These are phyloP conservation scores for Elsinoe australis DNA, from an alignment of 2,329 filamentous ascomycete species.

Conservation along the genomic window DNA sequence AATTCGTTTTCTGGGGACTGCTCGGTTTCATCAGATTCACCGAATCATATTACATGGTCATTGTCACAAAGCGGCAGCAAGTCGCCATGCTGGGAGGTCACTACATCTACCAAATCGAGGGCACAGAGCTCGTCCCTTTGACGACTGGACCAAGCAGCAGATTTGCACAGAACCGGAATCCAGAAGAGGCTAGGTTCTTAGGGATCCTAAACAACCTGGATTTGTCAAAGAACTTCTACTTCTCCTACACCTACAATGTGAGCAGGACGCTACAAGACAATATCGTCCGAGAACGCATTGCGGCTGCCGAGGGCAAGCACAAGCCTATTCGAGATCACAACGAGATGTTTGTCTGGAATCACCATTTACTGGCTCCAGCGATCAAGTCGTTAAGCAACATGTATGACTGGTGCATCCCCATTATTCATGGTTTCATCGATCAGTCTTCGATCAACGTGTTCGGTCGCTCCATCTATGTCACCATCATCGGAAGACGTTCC, in stretches of 20 bases:
- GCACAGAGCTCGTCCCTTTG: conserved; percentile 81
- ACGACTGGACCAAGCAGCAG: conserved; percentile 61
- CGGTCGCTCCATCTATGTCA: conserved; percentile 81
- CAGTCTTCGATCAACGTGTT: conserved; percentile 71
- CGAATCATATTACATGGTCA: conserved; percentile 90
- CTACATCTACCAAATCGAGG: conserved; percentile 91
- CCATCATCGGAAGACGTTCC: conserved; percentile 85
- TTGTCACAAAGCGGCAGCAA: conserved; percentile 92
- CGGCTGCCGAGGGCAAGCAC: conserved; percentile 56
- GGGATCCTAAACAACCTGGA: conserved; percentile 86
- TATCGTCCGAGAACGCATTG: conserved; percentile 69
- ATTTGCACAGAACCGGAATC: conserved; percentile 71
- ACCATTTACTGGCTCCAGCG: conserved; percentile 75
- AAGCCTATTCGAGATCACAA: conserved; percentile 61
- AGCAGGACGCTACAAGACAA: conserved; percentile 89
- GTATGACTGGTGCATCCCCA: conserved; percentile 91
- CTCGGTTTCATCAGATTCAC: conserved; percentile 95
- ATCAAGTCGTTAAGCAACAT: conserved; percentile 63
- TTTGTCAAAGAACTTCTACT: conserved; percentile 87
- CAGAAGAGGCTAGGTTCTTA: conserved; percentile 83
- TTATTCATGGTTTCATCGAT: conserved; percentile 94
- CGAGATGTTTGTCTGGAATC: conserved; percentile 98
- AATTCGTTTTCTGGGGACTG: conserved; percentile 86
- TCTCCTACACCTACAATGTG: conserved; percentile 96
- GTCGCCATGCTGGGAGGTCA: conserved; percentile 95